Conservation (phyloP, 306 rosid genomes). For the Fragaria nilgerrensis region DNA sequence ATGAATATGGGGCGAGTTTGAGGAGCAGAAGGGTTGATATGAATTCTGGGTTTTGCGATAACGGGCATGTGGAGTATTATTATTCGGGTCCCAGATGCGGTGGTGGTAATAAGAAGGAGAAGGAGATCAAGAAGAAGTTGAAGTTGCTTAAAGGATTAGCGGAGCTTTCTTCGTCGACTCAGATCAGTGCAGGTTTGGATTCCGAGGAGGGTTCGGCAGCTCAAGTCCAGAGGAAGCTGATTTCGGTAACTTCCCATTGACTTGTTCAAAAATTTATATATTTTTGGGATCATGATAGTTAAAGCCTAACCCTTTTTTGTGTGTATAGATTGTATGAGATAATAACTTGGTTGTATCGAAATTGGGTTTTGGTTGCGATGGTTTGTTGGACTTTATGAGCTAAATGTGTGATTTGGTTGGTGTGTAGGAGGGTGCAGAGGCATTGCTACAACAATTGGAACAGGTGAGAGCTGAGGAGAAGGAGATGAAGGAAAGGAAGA, state of each 20-base stretch:
- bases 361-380: not conserved
- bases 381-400: not conserved
- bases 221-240: slow-evolving; percentile 37
- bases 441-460: slow-evolving; percentile 44
- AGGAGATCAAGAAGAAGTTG: slow-evolving; percentile 53
- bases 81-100: slow-evolving; percentile 29
- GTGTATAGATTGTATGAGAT: not conserved
- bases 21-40: slow-evolving; percentile 7
- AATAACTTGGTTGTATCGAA: not conserved
- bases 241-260: slow-evolving; percentile 32
- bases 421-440: slow-evolving; percentile 52
- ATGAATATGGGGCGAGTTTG: slow-evolving; percentile 3
- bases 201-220: slow-evolving; percentile 28
- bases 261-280: not conserved
- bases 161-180: slow-evolving; percentile 31
- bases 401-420: not conserved
- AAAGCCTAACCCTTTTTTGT: not conserved
- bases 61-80: slow-evolving; percentile 54
- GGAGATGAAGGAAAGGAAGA: slow-evolving; percentile 57
- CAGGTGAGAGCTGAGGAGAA: slow-evolving; percentile 49
- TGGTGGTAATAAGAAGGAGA: slow-evolving; percentile 27
- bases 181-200: slow-evolving; percentile 36
- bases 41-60: slow-evolving; percentile 52
- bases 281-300: not conserved
- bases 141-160: slow-evolving; percentile 53